These are phyloP conservation scores for Phlebiopsis flavidoalba DNA, from an alignment of 768 basidiomycete genomes.

Conservation along the genomic window DNA sequence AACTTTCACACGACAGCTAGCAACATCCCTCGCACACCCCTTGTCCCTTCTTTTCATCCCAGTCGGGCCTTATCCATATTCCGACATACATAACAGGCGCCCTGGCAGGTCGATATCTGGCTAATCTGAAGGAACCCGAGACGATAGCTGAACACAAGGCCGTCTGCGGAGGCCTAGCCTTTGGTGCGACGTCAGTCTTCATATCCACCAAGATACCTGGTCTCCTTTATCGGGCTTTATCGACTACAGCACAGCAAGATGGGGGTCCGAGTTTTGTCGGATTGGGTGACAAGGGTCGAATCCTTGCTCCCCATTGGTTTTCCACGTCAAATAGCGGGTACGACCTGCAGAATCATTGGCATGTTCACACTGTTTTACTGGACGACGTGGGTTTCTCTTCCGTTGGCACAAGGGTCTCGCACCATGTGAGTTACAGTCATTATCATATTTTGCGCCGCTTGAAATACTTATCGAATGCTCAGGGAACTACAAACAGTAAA, in stretches of 20 bases:
- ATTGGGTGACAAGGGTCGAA: not conserved
- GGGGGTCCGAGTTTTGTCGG: not conserved
- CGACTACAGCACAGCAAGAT: not conserved
- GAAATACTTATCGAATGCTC: not conserved
- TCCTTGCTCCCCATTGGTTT: not conserved
- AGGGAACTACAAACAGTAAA: conserved; percentile 26
- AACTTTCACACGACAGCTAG: conserved; percentile 65
- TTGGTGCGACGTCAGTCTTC: conserved; percentile 10
- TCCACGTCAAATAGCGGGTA: not conserved
- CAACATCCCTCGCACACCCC: conserved; percentile 61
- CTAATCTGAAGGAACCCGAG: conserved; percentile 74
- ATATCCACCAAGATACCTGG: not conserved
- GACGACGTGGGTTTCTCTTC: conserved; percentile 31
- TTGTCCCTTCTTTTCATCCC: conserved; percentile 85
- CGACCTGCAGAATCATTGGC: conserved; percentile 11
- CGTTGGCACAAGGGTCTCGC: conserved; percentile 44
- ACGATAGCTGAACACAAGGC: conserved; percentile 95
- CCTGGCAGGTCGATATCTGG: conserved; percentile 59
- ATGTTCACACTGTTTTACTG: conserved; percentile 14
- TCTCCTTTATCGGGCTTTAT: not conserved
- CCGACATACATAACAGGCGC: conserved; percentile 82
- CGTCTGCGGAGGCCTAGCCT: conserved; percentile 51
- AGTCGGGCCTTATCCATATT: conserved; percentile 71
- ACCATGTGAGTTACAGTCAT: conserved; percentile 23
- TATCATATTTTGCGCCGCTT: not conserved